Conservation (phyloP, 495 filamentous ascomycete genomes). For the Talaromyces nanjingensis region DNA sequence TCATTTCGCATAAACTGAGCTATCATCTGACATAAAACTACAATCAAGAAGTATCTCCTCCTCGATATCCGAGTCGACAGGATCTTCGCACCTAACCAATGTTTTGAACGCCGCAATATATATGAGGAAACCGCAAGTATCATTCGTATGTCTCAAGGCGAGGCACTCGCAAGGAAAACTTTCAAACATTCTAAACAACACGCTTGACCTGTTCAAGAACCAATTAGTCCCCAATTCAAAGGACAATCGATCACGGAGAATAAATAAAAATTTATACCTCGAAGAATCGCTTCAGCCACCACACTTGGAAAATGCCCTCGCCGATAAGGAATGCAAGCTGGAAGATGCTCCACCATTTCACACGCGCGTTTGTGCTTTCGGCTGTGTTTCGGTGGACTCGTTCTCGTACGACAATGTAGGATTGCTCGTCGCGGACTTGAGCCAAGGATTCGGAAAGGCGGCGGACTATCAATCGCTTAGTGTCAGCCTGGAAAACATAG, state of each 20-base stretch:
- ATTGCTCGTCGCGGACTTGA: constrained; percentile 95
- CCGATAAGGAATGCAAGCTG: constrained; percentile 84
- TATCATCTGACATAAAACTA: not conserved
- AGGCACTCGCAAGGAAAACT: not conserved
- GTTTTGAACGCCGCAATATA: constrained; percentile 3
- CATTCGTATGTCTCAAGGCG: not conserved
- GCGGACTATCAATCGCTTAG: constrained; percentile 53
- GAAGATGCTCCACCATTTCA: constrained; percentile 99
- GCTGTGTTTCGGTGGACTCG: constrained; percentile 95
- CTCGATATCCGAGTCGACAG: not conserved
- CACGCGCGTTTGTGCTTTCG: constrained; percentile 92
- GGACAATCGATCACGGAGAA: constrained; percentile 20
- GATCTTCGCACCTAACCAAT: not conserved
- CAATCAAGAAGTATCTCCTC: not conserved
- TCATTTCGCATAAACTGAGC: not conserved
- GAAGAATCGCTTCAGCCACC: constrained; percentile 98
- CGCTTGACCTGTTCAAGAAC: constrained; percentile 24
- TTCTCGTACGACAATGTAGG: constrained; percentile 93
- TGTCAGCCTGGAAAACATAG: not conserved
- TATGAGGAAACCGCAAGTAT: not conserved
- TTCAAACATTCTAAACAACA: constrained; percentile 18
- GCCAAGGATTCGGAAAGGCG: constrained; percentile 75
- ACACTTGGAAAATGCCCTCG: constrained; percentile 95
- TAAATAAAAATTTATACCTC: constrained; percentile 55
- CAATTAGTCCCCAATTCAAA: constrained; percentile 7